Evolutionary conservation across 1,139 yeast genomes (phyloP).

Genomic region (Yamadazyma spencermartinsiae): DNA sequence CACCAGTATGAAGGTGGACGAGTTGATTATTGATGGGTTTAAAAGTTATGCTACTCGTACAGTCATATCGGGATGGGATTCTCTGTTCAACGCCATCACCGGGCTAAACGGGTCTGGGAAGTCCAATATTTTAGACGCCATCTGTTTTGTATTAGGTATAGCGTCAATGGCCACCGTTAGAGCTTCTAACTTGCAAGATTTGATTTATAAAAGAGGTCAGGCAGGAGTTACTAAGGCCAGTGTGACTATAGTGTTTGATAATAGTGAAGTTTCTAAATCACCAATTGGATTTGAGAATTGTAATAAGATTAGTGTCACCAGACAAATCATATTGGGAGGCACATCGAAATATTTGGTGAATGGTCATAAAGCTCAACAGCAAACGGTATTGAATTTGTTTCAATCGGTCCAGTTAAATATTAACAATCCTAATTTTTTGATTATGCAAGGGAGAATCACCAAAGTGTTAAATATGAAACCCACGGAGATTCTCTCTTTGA

Average conservation of each 20-base stretch:
- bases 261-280: constrained; percentile 68
- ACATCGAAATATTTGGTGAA: constrained; percentile 89
- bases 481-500: constrained; percentile 78
- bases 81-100: constrained; percentile 95
- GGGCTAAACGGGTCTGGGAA: constrained; percentile 98
- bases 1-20: constrained; percentile 82
- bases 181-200: constrained; percentile 89
- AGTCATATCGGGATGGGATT: constrained; percentile 93
- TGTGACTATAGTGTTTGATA: constrained; percentile 93
- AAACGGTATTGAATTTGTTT: constrained; percentile 83
- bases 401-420: constrained; percentile 95
- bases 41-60: constrained; percentile 97
- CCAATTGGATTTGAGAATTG: constrained; percentile 88
- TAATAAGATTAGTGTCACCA: constrained; percentile 82
- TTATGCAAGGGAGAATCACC: constrained; percentile 98
- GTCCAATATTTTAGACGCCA: constrained; percentile 92
- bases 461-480: constrained; percentile 97
- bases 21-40: constrained; percentile 94
- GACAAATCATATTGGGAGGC: constrained; percentile 91
- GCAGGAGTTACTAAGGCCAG: constrained; percentile 98
- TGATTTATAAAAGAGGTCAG: constrained; percentile 95
- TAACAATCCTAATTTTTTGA: constrained; percentile 93
- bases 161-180: constrained; percentile 92
- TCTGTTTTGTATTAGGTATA: constrained; percentile 97
- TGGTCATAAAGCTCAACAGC: constrained; percentile 96